Conservation (phyloP, 768 basidiomycete species). For the Hortiboletus campestris region DNA sequence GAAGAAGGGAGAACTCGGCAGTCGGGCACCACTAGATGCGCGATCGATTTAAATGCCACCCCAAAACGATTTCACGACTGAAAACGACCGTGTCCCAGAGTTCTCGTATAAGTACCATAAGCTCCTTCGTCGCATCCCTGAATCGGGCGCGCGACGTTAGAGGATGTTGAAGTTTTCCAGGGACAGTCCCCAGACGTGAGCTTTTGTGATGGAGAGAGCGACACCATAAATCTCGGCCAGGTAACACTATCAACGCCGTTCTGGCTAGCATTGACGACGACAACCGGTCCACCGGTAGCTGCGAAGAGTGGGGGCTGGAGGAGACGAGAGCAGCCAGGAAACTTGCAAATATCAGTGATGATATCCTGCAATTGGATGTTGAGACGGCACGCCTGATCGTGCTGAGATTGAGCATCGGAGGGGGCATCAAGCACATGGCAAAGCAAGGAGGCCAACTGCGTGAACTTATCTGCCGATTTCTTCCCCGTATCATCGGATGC, state of each 20-base stretch:
- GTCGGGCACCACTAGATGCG: conserved; percentile 15
- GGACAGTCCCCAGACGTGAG: not conserved
- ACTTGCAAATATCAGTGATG: conserved; percentile 14
- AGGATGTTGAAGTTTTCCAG: not conserved
- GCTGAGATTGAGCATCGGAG: not conserved
- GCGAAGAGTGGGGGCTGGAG: conserved; percentile 20
- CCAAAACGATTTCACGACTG: conserved; percentile 3
- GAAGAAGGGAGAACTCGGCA: conserved; percentile 1
- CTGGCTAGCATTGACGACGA: conserved; percentile 31
- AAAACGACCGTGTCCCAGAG: conserved; percentile 20
- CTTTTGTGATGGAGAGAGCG: not conserved
- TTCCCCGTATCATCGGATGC: not conserved
- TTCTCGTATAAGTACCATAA: conserved; percentile 1
- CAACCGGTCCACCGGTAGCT: conserved; percentile 25
- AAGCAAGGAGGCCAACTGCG: not conserved
- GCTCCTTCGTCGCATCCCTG: not conserved
- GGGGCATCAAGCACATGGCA: not conserved
- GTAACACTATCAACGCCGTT: conserved; percentile 29
- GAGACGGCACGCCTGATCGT: not conserved
- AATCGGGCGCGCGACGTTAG: not conserved
- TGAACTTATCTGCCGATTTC: not conserved
- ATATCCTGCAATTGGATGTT: too few relatives aligned
- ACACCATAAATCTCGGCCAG: not conserved
- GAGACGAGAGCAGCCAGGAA: conserved; percentile 24
- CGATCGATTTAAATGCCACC: not conserved